Percentiles rank a stretch among this genome's conserved stretches.
These are phyloP conservation scores for Neurospora intermedia DNA, from an alignment of 495 filamentous ascomycete genomes.

Conservation along the genomic window DNA sequence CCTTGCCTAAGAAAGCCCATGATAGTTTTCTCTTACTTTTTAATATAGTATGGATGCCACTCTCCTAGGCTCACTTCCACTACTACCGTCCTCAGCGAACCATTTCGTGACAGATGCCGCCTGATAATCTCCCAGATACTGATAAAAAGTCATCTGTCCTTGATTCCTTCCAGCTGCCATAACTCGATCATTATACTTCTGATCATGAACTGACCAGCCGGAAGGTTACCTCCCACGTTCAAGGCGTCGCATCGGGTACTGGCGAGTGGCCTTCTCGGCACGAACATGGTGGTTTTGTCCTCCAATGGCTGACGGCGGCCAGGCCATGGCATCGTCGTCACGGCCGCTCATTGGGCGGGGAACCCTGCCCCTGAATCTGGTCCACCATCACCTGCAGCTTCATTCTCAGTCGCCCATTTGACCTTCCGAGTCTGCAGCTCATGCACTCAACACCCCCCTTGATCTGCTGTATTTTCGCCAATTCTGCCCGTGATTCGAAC, in stretches of 20 bases:
- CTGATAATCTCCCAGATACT: not conserved
- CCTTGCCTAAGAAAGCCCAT: not conserved
- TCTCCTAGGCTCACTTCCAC: not conserved
- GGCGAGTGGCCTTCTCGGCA: not conserved
- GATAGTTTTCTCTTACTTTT: not conserved
- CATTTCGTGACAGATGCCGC: not conserved
- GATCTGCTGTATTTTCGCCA: not conserved
- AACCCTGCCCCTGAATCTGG: not conserved
- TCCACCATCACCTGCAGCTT: not conserved
- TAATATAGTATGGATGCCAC: not conserved
- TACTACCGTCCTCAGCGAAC: not conserved
- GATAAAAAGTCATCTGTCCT: not conserved
- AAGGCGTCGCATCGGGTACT: not conserved
- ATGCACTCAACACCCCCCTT: not conserved
- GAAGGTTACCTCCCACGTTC: not conserved
- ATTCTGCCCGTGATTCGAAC: not conserved
- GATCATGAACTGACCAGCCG: not conserved
- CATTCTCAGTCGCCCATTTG: not conserved
- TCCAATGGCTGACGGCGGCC: not conserved
- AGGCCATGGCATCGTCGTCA: not conserved
- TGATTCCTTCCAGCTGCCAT: not conserved
- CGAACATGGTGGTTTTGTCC: not conserved
- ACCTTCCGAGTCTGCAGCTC: not conserved
- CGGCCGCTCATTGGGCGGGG: not conserved
- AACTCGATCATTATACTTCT: not conserved